Evolutionary conservation across 1,284 basidiomycete species (phyloP).

Genomic region (Tylopilus sp.): DNA sequence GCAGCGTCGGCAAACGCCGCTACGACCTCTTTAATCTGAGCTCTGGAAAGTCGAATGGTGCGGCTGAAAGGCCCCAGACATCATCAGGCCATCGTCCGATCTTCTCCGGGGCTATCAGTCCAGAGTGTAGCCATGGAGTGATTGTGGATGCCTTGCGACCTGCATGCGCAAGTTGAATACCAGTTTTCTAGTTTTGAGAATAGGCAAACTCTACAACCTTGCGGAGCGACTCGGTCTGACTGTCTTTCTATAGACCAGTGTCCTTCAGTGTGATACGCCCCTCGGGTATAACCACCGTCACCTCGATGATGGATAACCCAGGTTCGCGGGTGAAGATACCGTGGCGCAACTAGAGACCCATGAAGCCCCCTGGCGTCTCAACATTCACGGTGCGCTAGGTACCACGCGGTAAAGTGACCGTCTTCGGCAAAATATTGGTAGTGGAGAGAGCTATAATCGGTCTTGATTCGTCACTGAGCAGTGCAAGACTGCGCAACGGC

Average conservation of each 20-base stretch:
- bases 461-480: not conserved
- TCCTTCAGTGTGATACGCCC: constrained; percentile 52
- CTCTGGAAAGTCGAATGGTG: constrained; percentile 52
- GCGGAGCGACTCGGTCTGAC: constrained; percentile 66
- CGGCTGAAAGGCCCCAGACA: constrained; percentile 54
- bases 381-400: constrained; percentile 49
- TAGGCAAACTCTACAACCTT: constrained; percentile 77
- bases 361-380: not conserved
- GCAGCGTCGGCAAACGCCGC: constrained; percentile 60
- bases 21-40: constrained; percentile 59
- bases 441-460: constrained; percentile 43
- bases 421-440: constrained; percentile 66
- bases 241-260: constrained; percentile 73
- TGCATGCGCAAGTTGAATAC: constrained; percentile 80
- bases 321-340: constrained; percentile 51
- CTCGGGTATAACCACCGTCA: constrained; percentile 62
- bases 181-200: constrained; percentile 67
- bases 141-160: constrained; percentile 69
- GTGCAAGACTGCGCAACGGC: not conserved
- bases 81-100: constrained; percentile 73
- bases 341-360: constrained; percentile 38
- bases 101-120: constrained; percentile 42
- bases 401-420: constrained; percentile 53
- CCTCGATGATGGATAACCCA: constrained; percentile 58
- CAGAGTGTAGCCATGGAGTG: constrained; percentile 55